phyloP scores from a whole-genome alignment of 495 filamentous ascomycete species.

The Penicillium riverlandense region DNA sequence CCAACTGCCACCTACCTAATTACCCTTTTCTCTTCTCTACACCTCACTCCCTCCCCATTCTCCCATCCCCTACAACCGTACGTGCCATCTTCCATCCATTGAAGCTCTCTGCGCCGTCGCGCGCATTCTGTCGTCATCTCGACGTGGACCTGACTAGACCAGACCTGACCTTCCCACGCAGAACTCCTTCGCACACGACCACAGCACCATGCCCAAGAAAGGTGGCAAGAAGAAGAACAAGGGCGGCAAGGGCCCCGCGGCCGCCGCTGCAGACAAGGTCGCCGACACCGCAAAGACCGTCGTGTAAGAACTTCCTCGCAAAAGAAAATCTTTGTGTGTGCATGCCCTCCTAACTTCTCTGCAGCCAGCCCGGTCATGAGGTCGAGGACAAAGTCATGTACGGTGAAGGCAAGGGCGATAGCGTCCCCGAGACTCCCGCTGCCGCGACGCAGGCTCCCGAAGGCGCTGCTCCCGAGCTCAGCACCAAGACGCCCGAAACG shows the following conservation, averaged over 20 bases:
- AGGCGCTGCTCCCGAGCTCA: conserved; percentile 12
- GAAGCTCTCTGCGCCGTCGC: background rate
- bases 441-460: conserved; percentile 17
- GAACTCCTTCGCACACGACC: conserved; percentile 1
- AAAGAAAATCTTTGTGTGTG: conserved; percentile 5
- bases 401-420: conserved; percentile 22
- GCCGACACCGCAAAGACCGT: conserved; percentile 29
- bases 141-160: conserved; percentile 7
- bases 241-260: conserved; percentile 26
- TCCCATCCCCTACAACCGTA: background rate
- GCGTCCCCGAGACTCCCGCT: conserved; percentile 16
- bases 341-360: conserved; percentile 7
- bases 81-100: background rate
- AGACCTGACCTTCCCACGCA: background rate
- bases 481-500: conserved; percentile 10
- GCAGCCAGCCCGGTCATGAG: conserved; percentile 27
- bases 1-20: too few relatives aligned
- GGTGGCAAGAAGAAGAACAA: conserved; percentile 38
- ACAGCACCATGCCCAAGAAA: conserved; percentile 36
- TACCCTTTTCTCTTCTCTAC: background rate
- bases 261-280: conserved; percentile 25
- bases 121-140: conserved; percentile 11
- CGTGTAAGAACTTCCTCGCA: conserved; percentile 26
- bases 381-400: conserved; percentile 35
- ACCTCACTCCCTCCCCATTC: background rate